Evolutionary conservation across 2,329 filamentous ascomycete species (phyloP), one percentile per base, ranked within the genome.

Genomic region (Cercospora citrullina): DNA sequence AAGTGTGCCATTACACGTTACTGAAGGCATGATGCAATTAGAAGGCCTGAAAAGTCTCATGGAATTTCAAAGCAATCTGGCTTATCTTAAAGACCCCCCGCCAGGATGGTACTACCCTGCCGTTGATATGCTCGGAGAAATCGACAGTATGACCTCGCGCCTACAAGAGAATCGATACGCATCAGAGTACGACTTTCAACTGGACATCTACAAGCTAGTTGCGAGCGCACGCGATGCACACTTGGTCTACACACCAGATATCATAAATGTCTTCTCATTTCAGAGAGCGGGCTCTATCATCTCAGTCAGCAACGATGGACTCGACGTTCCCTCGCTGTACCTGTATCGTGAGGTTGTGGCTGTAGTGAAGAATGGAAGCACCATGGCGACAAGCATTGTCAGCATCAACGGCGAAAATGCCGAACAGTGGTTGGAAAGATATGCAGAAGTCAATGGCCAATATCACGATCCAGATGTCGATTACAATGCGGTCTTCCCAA

Each of bases 151-250:
- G 9, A n/a, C 39, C 16, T 45, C 39, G 18, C 74, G 76, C 48
- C 67, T 82, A 1, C 33, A 74, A 0, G 66, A 71, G 14, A 74
- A 72, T 12, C 69, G 65, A 0, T 82, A 80, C 71, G 69, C 67
- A 14, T 79, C 72, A 21, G 80, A 82, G 58, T 82, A 81, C 64
- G 79, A 81, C 3, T 80, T 82, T 26, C 79, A 82, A 68, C 64
- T 76, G 57, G 75, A 77, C 42, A 71, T 82, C 61, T 75, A 73
- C 67, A 72, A 71, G n/a, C 71, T 81, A 0, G 75, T 81, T 60
- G 33, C 73, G 18, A 73, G 74, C 12, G 80, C 78, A 2, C 79
- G 81, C 64, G 80, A 82, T 69, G 80, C 79, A 16, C 80, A 82
- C 69, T 77, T 81, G 18, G 71, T 71, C 14, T 81, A 77, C 69